phyloP scores from a whole-genome alignment of 2,329 filamentous ascomycete genomes.

The Claviceps spartinae region DNA sequence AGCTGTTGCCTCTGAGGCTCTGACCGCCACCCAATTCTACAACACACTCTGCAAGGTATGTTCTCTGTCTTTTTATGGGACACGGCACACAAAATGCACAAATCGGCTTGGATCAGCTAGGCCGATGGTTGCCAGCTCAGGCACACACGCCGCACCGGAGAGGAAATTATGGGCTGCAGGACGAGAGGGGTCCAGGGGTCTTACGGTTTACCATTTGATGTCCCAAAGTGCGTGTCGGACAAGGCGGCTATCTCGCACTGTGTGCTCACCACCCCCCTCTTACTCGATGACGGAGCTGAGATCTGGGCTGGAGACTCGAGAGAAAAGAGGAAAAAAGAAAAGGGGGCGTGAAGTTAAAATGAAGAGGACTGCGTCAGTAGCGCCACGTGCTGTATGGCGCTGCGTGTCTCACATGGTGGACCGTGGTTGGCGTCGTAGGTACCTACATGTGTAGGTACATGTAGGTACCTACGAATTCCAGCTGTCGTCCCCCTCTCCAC shows the following conservation, averaged over 20 bases:
- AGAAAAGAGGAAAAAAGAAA: background rate
- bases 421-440: background rate
- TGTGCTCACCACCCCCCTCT: background rate
- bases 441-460: no score
- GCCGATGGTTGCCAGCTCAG: background rate
- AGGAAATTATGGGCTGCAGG: constrained; percentile 2
- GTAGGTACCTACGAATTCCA: background rate
- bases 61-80: constrained; percentile 1
- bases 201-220: background rate
- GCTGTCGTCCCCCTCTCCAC: background rate
- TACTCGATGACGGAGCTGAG: background rate
- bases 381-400: background rate
- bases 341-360: background rate
- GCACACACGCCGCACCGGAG: constrained; percentile 1
- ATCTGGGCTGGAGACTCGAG: background rate
- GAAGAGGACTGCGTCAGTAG: background rate
- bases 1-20: background rate
- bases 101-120: background rate
- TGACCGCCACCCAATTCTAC: constrained; percentile 1
- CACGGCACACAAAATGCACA: background rate
- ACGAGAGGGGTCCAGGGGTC: constrained; percentile 3
- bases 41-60: background rate
- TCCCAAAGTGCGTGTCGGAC: background rate
- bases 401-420: background rate
- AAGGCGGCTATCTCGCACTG: background rate